Percentiles rank a stretch among this genome's conserved stretches.
Evolutionary conservation across 345 rosid genomes (phyloP).

Genomic region (Boechera stricta): DNA sequence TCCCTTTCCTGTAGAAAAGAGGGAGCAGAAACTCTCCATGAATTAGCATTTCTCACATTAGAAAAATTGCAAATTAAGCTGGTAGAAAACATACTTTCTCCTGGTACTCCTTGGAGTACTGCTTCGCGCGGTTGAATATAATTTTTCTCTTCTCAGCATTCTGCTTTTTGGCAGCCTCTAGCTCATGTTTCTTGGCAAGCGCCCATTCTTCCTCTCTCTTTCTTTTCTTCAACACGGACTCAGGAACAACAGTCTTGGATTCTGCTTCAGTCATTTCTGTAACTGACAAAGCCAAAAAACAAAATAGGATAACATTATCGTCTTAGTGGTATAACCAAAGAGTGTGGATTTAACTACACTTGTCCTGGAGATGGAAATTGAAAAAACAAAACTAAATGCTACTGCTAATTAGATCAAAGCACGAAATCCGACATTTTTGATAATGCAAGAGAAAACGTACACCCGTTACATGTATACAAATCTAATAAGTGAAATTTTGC

Average conservation of each 20-base stretch:
- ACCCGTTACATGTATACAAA: background rate
- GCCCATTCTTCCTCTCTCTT: constrained; percentile 25
- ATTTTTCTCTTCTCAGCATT: constrained; percentile 56
- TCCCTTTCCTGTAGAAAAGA: constrained; percentile 54
- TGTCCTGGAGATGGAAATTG: background rate
- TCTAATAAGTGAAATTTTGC: background rate
- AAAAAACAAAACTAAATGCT: background rate
- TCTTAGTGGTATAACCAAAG: background rate
- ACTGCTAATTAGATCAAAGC: background rate
- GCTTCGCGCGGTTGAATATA: constrained; percentile 58
- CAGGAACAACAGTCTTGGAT: constrained; percentile 58
- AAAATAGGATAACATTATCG: background rate
- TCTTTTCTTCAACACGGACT: constrained; percentile 61
- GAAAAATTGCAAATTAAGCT: background rate
- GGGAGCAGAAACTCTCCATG: background rate
- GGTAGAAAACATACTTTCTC: constrained; percentile 47
- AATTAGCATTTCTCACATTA: background rate
- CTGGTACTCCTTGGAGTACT: constrained; percentile 53
- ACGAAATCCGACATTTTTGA: background rate
- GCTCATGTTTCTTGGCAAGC: constrained; percentile 51
- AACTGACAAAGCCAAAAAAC: background rate
- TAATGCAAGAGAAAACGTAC: background rate
- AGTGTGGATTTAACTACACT: background rate
- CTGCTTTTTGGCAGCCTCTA: constrained; percentile 51
- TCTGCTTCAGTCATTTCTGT: constrained; percentile 52